Evolutionary conservation across 805 yeast genomes (phyloP).

Genomic region (Zygotorulaspora florentina): DNA sequence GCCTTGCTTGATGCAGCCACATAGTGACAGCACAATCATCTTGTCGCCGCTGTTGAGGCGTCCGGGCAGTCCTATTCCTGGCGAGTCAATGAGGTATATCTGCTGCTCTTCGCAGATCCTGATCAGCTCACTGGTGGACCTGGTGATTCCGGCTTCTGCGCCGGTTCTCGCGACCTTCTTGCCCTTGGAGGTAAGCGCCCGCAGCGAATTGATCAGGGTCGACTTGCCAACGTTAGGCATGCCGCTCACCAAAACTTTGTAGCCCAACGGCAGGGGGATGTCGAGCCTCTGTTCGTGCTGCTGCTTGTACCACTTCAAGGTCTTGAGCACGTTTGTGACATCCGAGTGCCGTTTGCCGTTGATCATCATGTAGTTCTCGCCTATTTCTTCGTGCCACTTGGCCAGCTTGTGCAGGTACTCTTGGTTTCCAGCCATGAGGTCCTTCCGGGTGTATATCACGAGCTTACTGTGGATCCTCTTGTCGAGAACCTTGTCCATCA

Average conservation of each 20-base stretch:
- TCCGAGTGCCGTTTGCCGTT: slow-evolving; percentile 54
- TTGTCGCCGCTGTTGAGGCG: slow-evolving; percentile 57
- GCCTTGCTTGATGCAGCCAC: slow-evolving; percentile 67
- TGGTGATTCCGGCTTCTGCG: slow-evolving; percentile 85
- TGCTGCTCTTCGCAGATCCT: slow-evolving; percentile 46
- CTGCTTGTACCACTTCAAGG: slow-evolving; percentile 44
- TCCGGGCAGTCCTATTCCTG: slow-evolving; percentile 82
- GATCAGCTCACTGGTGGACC: slow-evolving; percentile 71
- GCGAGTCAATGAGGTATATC: slow-evolving; percentile 78
- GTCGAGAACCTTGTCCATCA: slow-evolving; percentile 64
- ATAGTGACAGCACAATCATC: slow-evolving; percentile 68
- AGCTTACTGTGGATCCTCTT: slow-evolving; percentile 37
- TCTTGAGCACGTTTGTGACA: slow-evolving; percentile 46
- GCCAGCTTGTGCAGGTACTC: slow-evolving; percentile 30
- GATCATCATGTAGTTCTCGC: slow-evolving; percentile 48
- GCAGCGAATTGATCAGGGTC: slow-evolving; percentile 70
- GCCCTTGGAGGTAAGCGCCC: slow-evolving; percentile 43
- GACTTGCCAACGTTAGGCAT: slow-evolving; percentile 99
- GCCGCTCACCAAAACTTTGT: slow-evolving; percentile 73
- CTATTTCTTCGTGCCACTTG: slow-evolving; percentile 44
- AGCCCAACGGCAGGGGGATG: slow-evolving; percentile 83
- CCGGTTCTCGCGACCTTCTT: slow-evolving; percentile 81
- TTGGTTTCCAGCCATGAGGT: slow-evolving; percentile 40
- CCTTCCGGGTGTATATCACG: slow-evolving; percentile 74
- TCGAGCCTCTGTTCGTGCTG: slow-evolving; percentile 18